Conservation (phyloP, 345 rosid species). For the Clausena lansium region DNA sequence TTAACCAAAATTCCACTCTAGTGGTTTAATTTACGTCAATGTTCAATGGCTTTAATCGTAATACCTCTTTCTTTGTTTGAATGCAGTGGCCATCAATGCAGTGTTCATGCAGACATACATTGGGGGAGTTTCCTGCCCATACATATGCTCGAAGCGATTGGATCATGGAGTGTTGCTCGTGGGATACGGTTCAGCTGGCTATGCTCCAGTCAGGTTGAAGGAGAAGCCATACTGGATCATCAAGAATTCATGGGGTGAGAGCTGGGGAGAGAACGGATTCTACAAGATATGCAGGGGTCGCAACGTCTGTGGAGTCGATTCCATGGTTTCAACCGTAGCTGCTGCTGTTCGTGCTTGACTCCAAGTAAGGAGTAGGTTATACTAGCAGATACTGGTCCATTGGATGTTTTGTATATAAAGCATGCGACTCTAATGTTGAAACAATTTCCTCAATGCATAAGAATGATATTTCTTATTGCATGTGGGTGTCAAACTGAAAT, state of each 20-base stretch:
- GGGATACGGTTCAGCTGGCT: conserved; percentile 82
- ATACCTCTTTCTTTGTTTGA: conserved; percentile 1
- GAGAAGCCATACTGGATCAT: conserved; percentile 92
- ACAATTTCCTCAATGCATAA: conserved; percentile 9
- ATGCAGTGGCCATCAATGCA: conserved; percentile 82
- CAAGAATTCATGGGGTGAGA: conserved; percentile 92
- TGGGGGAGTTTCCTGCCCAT: conserved; percentile 90
- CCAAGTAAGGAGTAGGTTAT: conserved; percentile 17
- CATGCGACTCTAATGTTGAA: not conserved
- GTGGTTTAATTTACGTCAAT: too few relatives aligned
- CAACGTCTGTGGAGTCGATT: conserved; percentile 86
- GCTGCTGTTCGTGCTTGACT: conserved; percentile 42
- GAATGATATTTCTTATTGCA: conserved; percentile 13
- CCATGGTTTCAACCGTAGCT: conserved; percentile 85
- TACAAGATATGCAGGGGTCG: conserved; percentile 87
- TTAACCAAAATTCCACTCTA: not conserved
- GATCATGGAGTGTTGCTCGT: conserved; percentile 89
- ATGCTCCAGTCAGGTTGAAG: conserved; percentile 78
- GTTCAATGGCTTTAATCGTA: not conserved
- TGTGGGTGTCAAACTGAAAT: not conserved
- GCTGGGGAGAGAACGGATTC: conserved; percentile 87
- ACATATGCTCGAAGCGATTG: conserved; percentile 68
- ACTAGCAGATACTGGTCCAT: not conserved
- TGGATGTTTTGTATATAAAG: conserved; percentile 25
- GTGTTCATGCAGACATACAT: conserved; percentile 91